Conservation (phyloP, 768 basidiomycete species). For the Hirschioporus abietinus region DNA sequence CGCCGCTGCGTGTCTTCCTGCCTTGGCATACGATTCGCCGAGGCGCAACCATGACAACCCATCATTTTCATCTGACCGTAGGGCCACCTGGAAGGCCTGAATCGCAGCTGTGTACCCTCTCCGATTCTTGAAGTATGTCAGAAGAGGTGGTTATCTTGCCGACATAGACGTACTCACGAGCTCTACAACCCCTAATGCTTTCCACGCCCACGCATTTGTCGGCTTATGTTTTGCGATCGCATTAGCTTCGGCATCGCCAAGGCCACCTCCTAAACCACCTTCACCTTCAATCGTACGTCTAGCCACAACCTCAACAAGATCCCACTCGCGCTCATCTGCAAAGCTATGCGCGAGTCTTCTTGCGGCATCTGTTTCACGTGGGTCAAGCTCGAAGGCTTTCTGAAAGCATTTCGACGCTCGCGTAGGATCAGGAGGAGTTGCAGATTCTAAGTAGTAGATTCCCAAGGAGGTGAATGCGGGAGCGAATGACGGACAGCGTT, state of each 20-base stretch:
- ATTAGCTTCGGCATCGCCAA: constrained; percentile 35
- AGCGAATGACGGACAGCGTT: constrained; percentile 69
- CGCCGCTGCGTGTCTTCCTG: constrained; percentile 85
- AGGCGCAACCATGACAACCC: constrained; percentile 83
- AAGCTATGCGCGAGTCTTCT: constrained; percentile 80
- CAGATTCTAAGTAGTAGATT: constrained; percentile 73
- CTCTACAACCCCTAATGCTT: constrained; percentile 88
- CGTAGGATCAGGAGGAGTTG: constrained; percentile 68
- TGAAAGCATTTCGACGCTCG: constrained; percentile 95
- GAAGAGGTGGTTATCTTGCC: neutral
- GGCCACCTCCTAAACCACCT: constrained; percentile 65
- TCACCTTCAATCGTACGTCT: constrained; percentile 90
- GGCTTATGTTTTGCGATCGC: constrained; percentile 48
- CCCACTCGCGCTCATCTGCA: constrained; percentile 92
- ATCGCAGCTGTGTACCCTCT: constrained; percentile 71
- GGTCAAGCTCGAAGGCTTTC: constrained; percentile 95
- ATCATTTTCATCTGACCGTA: constrained; percentile 75
- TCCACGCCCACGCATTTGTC: constrained; percentile 96
- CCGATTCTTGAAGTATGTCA: constrained; percentile 44
- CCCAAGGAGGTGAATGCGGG: constrained; percentile 94
- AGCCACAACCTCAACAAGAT: constrained; percentile 91
- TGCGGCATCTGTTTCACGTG: constrained; percentile 83
- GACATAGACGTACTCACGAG: constrained; percentile 48
- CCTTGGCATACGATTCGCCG: constrained; percentile 85
- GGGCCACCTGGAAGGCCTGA: constrained; percentile 78